Evolutionary conservation across 805 yeast species (phyloP), one percentile per base, ranked within the genome.

Genomic region (Lipomyces sp.): DNA sequence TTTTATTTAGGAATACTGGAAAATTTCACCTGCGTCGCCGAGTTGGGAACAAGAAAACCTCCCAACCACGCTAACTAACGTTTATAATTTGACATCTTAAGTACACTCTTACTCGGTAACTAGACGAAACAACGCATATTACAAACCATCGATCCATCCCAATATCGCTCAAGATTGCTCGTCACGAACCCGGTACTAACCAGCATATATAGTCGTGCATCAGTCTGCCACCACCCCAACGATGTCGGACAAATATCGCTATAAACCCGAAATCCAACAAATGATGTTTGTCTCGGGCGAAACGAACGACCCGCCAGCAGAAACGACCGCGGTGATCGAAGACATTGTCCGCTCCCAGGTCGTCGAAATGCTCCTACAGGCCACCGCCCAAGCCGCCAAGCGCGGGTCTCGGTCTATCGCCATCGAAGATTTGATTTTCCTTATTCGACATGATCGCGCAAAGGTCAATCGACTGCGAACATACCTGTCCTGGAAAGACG

Each of bases 211-310:
- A 11, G 15, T 10, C 39, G 13, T 13, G 13, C 39, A 35, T 11
- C 39, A 11, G 39, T 37, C 15, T 35, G 6, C 18, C 18, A 6
- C 3, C 10, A n/a, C 10, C 24, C 48, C 15, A 42, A 42, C 24
- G 24, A 42, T 42, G 48, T 42, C 48, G 24, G 71, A 68, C 35
- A 68, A 68, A 58, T 68, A 65, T 60, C 53, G 54, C 75, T 95
- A 94, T 77, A 82, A 96, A 64, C 85, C 90, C 50, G 99, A 95
- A 80, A 95, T 95, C 74, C 99, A 95, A 78, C 95, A 80, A 80
- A 95, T 95, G 99, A 95, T 95, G 99, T 95, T 95, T 81, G 99
- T 95, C 64, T 84, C 89, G 63, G 99, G 99, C 2, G 98, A 95
- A 76, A 86, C 95, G 0, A 90, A 90, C 72, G 99, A 95, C 73